Evolutionary conservation across 306 rosid genomes (phyloP), one percentile per base, ranked within the genome.

Genomic region (Dalbergia oliveri): DNA sequence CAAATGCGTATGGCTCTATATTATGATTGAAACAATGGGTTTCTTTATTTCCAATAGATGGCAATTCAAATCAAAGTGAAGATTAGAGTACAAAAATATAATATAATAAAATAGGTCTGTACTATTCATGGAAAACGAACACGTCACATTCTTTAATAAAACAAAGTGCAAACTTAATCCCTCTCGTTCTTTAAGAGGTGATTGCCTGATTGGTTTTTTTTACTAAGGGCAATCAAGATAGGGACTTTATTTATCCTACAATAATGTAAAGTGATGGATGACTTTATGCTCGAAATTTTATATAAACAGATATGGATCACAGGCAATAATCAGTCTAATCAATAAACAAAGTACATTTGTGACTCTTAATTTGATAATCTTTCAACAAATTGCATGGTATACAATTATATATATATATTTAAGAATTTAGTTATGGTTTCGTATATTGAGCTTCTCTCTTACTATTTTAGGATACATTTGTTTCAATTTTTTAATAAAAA

Each of bases 191-290:
- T 60, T 35, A 66, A 77, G 31, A 83, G 63, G 65, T 44, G 81
- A 75, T 26, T 26, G 31, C 31, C 31, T 26, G 31, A 26, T 72
- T 79, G 82, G 79, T 37, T 72, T 70, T 72, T 70, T 84, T 72
- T 75, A 78, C 84, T 74, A 63, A 79, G 66, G 79, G 71, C 69
- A 66, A 73, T 84, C 47, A 59, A 72, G 61, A 84, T 60, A 10
- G 66, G 50, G 15, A 63, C 79, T 58, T 79, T 72, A 59, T 58
- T 79, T 72, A 59, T 14, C 44, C 66, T 53, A 31, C 50, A 61
- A 68, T 60, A 70, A 31, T 65, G 26, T 68, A 72, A 73, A 75
- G 81, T 60, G 75, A 61, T 69, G 26, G 72, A 39, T 81, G 75
- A 77, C 83, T 86, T 71, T 76, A 45, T 35, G 63, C 54, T 80